phyloP scores from a whole-genome alignment of 2,329 filamentous ascomycete species.

The Monilinia fructicola region DNA sequence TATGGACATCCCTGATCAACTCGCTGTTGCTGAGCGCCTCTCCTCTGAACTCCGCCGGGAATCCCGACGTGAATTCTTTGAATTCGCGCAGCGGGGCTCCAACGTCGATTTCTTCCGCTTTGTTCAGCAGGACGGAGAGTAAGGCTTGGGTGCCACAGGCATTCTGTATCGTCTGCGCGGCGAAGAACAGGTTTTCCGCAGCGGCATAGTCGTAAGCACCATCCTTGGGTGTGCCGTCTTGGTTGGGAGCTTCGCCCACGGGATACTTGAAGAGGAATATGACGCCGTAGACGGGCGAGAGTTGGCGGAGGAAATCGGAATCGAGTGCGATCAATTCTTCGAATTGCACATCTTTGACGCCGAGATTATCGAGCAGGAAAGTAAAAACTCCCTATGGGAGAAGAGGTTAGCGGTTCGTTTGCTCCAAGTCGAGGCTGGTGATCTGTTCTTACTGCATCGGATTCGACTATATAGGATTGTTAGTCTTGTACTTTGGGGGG shows the following conservation, averaged over 20 bases:
- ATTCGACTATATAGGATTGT: slow-evolving; percentile 63
- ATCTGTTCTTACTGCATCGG: slow-evolving; percentile 73
- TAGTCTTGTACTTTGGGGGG: slow-evolving; percentile 25
- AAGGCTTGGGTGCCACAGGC: slow-evolving; percentile 96
- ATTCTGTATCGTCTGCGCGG: slow-evolving; percentile 96
- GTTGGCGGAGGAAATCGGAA: slow-evolving; percentile 65
- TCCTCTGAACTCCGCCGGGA: slow-evolving; percentile 65
- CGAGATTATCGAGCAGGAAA: slow-evolving; percentile 87
- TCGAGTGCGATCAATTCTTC: slow-evolving; percentile 94
- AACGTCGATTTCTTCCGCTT: slow-evolving; percentile 62
- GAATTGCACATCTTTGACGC: slow-evolving; percentile 91
- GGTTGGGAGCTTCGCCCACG: slow-evolving; percentile 63
- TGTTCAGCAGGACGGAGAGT: slow-evolving; percentile 87
- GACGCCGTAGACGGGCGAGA: slow-evolving; percentile 85
- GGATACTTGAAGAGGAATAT: slow-evolving; percentile 99
- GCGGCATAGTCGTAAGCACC: slow-evolving; percentile 77
- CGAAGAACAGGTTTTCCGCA: slow-evolving; percentile 83
- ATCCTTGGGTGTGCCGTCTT: slow-evolving; percentile 63
- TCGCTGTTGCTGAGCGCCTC: slow-evolving; percentile 69
- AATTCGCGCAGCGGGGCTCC: slow-evolving; percentile 62
- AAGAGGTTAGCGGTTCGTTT: slow-evolving; percentile 27
- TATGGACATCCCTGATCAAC: slow-evolving; percentile 62
- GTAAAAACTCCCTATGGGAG: slow-evolving; percentile 80
- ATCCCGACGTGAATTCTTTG: slow-evolving; percentile 69
- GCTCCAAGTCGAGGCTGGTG: not conserved